Evolutionary conservation across 306 rosid species (phyloP), one percentile per base, ranked within the genome.

Genomic region (Alnus rubra): DNA sequence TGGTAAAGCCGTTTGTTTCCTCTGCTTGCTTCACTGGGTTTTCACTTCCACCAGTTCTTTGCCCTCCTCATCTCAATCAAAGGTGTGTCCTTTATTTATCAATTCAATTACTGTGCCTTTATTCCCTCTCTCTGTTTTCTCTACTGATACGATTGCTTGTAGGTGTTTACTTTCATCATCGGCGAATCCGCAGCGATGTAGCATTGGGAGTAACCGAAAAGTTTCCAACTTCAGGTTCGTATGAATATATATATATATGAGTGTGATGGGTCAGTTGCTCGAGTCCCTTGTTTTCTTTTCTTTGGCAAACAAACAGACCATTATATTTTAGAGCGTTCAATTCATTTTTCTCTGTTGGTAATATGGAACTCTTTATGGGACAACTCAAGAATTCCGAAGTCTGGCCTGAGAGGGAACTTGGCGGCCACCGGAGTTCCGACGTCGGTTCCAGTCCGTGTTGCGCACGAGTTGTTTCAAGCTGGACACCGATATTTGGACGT

Each of bases 401-500:
- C 79, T 83, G 60, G 79, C 69, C 10, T 77, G 71, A 88, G 85
- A 35, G 89, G 84, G 73, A 88, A 88, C 76, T 58, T 88, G 78
- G 92, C 88, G 58, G 71, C 89, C 13, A 35, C 78, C 2, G 89
- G 85, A 14, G 88, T 88, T 69, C 98, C 96, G 16, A 86, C 93
- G 49, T 95, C 98, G 2, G 98, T 93, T 65, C 98, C 98, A 0
- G 94, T 95, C 73, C 97, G 96, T 31, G 91, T 93, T 16, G 99
- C 98, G 1, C 86, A 84, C 42, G 98, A 93, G 76, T 97, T 95
- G 78, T 85, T 88, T 80, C 96, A 86, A n/a, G 99, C 99, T 56
- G 98, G 99, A 16, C 94, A 93, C 72, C 87, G 88, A 10, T 95
- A 88, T 82, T 87, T 95, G 83, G 99, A 93, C 78, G 98, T 95